phyloP scores from a whole-genome alignment of 176 grass and related monocot genomes.

The Eragrostis curvula region DNA sequence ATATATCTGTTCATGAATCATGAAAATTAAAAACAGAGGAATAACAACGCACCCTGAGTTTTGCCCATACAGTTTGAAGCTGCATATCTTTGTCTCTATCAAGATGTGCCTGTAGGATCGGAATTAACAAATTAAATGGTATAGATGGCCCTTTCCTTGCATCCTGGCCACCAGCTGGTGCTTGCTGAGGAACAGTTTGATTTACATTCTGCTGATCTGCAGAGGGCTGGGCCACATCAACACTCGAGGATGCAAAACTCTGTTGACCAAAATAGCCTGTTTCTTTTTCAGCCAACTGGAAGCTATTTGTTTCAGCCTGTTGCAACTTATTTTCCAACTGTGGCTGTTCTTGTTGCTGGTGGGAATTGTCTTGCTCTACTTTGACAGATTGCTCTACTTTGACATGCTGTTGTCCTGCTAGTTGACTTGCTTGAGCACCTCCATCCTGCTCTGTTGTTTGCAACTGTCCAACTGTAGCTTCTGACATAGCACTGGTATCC shows the following conservation, averaged over 20 bases:
- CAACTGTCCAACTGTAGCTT: conserved; percentile 33
- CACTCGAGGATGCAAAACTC: conserved; percentile 37
- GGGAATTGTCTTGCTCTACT: conserved; percentile 22
- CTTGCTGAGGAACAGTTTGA: conserved; percentile 54
- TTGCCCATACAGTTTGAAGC: conserved; percentile 79
- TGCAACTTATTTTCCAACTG: conserved; percentile 37
- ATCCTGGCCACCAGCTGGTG: conserved; percentile 54
- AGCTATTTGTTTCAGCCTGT: conserved; percentile 49
- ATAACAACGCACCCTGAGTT: conserved; percentile 74
- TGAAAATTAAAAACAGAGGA: conserved; percentile 15
- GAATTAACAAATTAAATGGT: conserved; percentile 98
- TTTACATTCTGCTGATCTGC: conserved; percentile 39
- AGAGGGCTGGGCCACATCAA: conserved; percentile 43
- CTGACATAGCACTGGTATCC: conserved; percentile 44
- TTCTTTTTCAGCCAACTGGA: conserved; percentile 54
- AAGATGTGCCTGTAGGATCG: conserved; percentile 84
- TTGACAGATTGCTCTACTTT: no score
- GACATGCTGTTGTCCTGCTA: conserved; percentile 36
- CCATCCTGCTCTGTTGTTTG: conserved; percentile 39
- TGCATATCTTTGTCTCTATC: conserved; percentile 99
- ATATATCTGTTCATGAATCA: conserved; percentile 32
- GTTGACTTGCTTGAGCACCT: conserved; percentile 38
- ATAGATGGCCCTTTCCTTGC: conserved; percentile 69
- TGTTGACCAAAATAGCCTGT: conserved; percentile 39
- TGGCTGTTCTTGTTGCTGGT: conserved; percentile 28